Evolutionary conservation across 2,329 filamentous ascomycete species (phyloP).

Genomic region (Fonsecaea multimorphosa): DNA sequence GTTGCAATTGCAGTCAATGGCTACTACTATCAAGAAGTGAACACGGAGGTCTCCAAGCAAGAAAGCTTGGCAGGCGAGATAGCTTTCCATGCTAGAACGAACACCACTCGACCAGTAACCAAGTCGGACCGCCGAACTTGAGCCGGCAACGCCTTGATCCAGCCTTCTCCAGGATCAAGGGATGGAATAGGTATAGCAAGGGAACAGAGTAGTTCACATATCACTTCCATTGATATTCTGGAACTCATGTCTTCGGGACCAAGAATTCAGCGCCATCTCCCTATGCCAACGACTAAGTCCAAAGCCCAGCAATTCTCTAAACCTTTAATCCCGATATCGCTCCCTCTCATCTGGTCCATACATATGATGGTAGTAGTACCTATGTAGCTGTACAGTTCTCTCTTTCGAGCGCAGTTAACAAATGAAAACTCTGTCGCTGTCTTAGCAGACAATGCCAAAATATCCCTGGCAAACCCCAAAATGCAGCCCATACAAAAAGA

Average conservation of each 20-base stretch:
- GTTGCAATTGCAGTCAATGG: not conserved
- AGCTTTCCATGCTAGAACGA: not conserved
- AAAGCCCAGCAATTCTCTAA: conserved; percentile 12
- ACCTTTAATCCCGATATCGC: conserved; percentile 7
- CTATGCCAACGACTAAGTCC: conserved; percentile 3
- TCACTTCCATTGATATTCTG: not conserved
- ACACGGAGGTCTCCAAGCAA: not conserved
- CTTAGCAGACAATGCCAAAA: conserved; percentile 33
- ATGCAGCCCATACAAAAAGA: conserved; percentile 33
- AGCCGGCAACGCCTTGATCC: not conserved
- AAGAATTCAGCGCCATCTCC: not conserved
- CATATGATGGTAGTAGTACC: conserved; percentile 23
- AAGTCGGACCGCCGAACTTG: not conserved
- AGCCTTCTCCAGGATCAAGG: not conserved
- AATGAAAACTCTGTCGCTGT: conserved; percentile 37
- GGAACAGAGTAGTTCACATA: not conserved
- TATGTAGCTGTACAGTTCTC: conserved; percentile 37
- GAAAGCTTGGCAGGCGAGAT: not conserved
- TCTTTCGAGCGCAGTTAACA: conserved; percentile 32
- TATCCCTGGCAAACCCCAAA: conserved; percentile 23
- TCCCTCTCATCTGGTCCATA: conserved; percentile 28
- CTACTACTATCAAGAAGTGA: not conserved
- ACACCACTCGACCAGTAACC: not conserved
- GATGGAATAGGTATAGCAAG: not conserved
- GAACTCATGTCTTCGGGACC: not conserved